Base-by-base conservation (phyloP, 2,329 filamentous ascomycete genomes). In the Penicillium sp. region DNA sequence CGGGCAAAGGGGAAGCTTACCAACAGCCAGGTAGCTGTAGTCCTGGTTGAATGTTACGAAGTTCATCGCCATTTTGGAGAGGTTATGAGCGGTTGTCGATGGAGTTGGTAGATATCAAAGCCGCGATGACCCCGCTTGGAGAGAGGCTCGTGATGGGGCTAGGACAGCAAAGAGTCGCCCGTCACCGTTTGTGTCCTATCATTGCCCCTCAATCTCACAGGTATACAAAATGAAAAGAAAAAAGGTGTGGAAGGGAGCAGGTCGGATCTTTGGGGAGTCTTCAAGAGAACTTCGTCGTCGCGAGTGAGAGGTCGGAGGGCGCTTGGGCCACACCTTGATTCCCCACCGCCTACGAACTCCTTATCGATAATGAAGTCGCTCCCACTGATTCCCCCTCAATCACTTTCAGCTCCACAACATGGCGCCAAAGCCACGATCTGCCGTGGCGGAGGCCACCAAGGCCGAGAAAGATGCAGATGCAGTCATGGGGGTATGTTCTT, bases 1-100 rank as follows among this genome's bases (percentile, higher is more conserved):
- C 19, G 26, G 27, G 10, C 1, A 5, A 27, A 33, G 35, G 19
- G 35, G 39, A 24, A 26, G 54, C 88, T 71, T 81, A 92, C 91
- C 93, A 67, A 99, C 93, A 79, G 93, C 93, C 63, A 99, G 84
- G 76, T 93, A 93, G 83, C 90, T 96, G 80, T 96, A 92, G 81
- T 99, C 95, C 82, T 99, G 95, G 78, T 99, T 99, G 79, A 98
- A 99, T 43, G 93, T 97, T 69, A 99, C 91, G 79, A 96, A 99
- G 78, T 99, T 99, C 81, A 98, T 91, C 48, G 87, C 79, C 87
- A 91, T 91, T 59, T 72, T 82, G 62, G 48, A 53, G 51, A 39
- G 41, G 43, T 37, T 35, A 16, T 31, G 31, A 21, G 22, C 35
- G 44, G 43, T 26, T 10, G 37, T 27, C 6, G 48, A 8, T 37